Base-by-base conservation (phyloP, 352 stramenopile species). In the Phytophthora pseudosyringae region DNA sequence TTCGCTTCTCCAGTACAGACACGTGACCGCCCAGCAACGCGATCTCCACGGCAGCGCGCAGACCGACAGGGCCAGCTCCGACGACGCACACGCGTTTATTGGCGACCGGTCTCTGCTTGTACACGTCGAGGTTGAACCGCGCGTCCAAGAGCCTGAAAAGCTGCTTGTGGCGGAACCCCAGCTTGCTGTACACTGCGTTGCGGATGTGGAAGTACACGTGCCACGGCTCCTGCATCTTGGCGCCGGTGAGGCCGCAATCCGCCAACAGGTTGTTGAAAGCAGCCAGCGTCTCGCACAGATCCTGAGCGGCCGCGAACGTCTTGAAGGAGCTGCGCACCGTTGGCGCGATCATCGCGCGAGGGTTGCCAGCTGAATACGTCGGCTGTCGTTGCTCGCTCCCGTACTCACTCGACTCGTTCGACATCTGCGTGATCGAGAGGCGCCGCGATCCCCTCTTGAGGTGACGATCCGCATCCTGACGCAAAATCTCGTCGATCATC, bases 1-100 rank as follows among this genome's bases (percentile, higher is more conserved):
- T 80, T 3, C 86, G 75, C 67, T 94, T 94, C 61, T 94, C 86
- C 7, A 94, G 47, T 25, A 94, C 73, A 0, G 88, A 75, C 8
- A 90, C 83, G 10, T 91, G 63, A 5, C 76, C 68, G 21, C 86
- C 83, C 9, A 93, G 69, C 5, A 94, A 40, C n/a, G 81, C 80
- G 18, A 88, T 51, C 49, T 94, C 86, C 4, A 94, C 73, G 0
- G 86, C 82, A 11, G 82, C 80, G 54, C 84, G 81, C 0, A 94
- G 58, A 4, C 86, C 86, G 1, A 92, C 80, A 0, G 21, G 21
- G 21, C 21, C 21, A 21, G 21, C 21, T 21, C 21, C 21, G 21
- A 21, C 21, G 21, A 21, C 21, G 21, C 21, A 21, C 21, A 21
- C 21, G 21, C 21, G 21, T 2, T 21, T 21, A 21, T 21, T 21